Evolutionary conservation across 441 rosid genomes (phyloP), one percentile per base, ranked within the genome.

Genomic region (Gossypium trilobum): DNA sequence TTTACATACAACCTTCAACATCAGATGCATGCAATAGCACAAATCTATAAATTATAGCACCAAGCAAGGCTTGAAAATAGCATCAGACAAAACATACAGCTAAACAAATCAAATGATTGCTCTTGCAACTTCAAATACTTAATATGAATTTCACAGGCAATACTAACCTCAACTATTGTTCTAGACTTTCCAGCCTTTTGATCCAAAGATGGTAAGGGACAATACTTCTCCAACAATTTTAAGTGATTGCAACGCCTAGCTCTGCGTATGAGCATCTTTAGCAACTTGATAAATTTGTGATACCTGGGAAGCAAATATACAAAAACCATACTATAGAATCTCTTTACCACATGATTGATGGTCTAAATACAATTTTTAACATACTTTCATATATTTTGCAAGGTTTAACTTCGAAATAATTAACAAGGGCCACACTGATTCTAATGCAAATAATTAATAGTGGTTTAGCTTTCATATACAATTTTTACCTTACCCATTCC

Each of bases 211-310:
- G 83, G 73, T 79, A 73, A 77, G 72, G 75, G 72, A 68, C 97
- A 94, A 66, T 90, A 89, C 83, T 86, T 90, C 68, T 90, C 85
- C 82, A 92, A 83, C 74, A 94, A 80, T 52, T 75, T 84, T 64
- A 67, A 54, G 75, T 87, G 79, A 25, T 85, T 87, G 82, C 94
- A 88, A 52, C 80, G 50, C 60, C 65, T 78, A 56, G 83, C 66
- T 82, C 87, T 86, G 31, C 78, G 84, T 55, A 92, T 82, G 50
- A 94, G 84, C 72, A 44, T 64, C 87, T 82, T 89, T 39, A 92
- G 46, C 77, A 80, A 77, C 79, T 86, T 85, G 67, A 75, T 76
- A 80, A 89, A 82, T 9, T 81, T 83, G 77, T 85, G 97, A 62
- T 82, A 90, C 87, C 99, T 90, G 82, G 59, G 56, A 74, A 77